Conservation (phyloP, 495 filamentous ascomycete species). For the Aspergillus homomorphus region DNA sequence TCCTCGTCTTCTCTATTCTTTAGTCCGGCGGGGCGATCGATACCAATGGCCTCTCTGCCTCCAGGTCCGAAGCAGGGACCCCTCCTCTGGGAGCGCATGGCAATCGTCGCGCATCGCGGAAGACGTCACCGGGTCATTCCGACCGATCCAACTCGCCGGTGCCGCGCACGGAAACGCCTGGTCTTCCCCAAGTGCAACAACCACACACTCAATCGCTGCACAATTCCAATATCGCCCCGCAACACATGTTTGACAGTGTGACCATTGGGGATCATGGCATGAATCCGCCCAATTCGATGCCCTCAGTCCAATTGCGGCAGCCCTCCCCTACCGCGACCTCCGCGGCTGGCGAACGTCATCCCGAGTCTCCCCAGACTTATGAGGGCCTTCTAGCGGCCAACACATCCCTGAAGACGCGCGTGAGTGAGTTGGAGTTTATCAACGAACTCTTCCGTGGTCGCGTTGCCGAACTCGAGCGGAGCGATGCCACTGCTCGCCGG, state of each 20-base stretch:
- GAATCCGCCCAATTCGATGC: conserved; percentile 55
- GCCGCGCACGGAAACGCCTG: conserved; percentile 81
- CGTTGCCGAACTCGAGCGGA: conserved; percentile 80
- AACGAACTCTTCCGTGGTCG: conserved; percentile 91
- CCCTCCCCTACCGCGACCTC: conserved; percentile 67
- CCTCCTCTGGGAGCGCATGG: conserved; percentile 48
- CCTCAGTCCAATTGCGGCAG: conserved; percentile 53
- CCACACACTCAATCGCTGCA: conserved; percentile 37
- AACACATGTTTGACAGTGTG: conserved; percentile 74
- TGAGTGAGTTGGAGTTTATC: conserved; percentile 92
- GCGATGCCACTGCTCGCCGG: conserved; percentile 63
- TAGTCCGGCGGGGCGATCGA: conserved; percentile 53
- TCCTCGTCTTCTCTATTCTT: conserved; percentile 14
- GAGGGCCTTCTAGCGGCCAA: conserved; percentile 76
- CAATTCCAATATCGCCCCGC: conserved; percentile 70
- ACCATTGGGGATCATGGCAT: conserved; percentile 61
- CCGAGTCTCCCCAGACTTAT: conserved; percentile 74
- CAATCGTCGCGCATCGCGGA: conserved; percentile 67
- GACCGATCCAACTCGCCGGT: conserved; percentile 83
- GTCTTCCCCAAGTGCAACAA: conserved; percentile 55
- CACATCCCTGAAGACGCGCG: conserved; percentile 80
- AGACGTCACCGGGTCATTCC: conserved; percentile 66
- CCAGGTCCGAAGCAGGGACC: conserved; percentile 56
- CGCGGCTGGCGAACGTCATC: conserved; percentile 69
- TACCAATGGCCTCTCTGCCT: conserved; percentile 53